These are phyloP conservation scores for Tetradesmus obliquus DNA, from an alignment of 139 green algal species.

Conservation along the genomic window DNA sequence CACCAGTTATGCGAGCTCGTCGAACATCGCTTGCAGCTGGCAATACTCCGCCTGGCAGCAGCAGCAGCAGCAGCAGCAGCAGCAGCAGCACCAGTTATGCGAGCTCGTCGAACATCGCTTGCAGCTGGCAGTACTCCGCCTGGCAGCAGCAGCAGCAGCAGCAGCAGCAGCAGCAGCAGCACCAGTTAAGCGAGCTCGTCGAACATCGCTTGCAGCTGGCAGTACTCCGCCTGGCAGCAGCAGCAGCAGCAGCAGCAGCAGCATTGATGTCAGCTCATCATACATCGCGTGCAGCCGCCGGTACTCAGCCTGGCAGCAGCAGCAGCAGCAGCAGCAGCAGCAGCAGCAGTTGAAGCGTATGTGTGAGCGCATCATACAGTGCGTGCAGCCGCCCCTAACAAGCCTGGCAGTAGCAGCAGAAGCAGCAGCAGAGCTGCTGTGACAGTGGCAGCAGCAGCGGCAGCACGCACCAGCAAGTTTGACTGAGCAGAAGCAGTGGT, in stretches of 20 bases:
- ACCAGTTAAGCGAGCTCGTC: too few species aligned
- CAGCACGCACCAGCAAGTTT: neutral
- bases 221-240: conserved; percentile 35
- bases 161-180: too few species aligned
- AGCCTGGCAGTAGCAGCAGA: neutral
- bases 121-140: conserved; percentile 36
- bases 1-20: too few species aligned
- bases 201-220: conserved; percentile 33
- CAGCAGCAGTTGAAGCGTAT: too few species aligned
- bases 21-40: conserved; percentile 17
- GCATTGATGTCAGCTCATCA: neutral
- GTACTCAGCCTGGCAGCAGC: neutral
- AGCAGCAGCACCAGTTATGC: too few species aligned
- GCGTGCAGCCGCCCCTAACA: neutral
- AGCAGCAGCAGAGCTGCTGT: neutral
- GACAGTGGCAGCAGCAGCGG: neutral
- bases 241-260: neutral
- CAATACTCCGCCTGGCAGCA: neutral
- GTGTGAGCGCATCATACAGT: neutral
- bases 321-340: neutral
- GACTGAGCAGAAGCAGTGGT: neutral
- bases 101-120: conserved; percentile 44
- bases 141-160: too few species aligned
- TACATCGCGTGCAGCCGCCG: too few species aligned
- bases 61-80: neutral